Evolutionary conservation across 2,329 filamentous ascomycete species (phyloP).

Genomic region (Ascochyta clinopodiicola): DNA sequence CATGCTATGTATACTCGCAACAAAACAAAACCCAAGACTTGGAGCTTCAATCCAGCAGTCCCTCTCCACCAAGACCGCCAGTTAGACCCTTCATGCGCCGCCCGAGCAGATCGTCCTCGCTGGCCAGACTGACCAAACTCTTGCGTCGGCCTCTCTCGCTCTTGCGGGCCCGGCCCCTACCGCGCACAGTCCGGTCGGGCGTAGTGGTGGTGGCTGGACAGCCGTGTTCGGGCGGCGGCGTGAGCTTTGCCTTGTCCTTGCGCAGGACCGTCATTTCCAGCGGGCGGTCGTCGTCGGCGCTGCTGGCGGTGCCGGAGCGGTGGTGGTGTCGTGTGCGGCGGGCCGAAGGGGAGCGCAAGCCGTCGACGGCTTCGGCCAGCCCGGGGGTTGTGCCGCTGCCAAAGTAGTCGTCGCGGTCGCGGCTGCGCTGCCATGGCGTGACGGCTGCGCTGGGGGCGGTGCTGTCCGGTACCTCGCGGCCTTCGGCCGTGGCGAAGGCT

Average conservation of each 20-base stretch:
- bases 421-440: slow-evolving; percentile 58
- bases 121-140: slow-evolving; percentile 54
- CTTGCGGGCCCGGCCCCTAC: slow-evolving; percentile 35
- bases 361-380: slow-evolving; percentile 75
- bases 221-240: slow-evolving; percentile 16
- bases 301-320: slow-evolving; percentile 63
- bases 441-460: slow-evolving; percentile 20
- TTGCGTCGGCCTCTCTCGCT: slow-evolving; percentile 45
- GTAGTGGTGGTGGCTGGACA: not conserved
- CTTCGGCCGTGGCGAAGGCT: slow-evolving; percentile 64
- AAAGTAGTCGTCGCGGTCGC: slow-evolving; percentile 81
- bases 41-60: not conserved
- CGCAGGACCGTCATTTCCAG: slow-evolving; percentile 72
- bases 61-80: slow-evolving; percentile 45
- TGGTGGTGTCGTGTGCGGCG: slow-evolving; percentile 55
- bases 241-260: slow-evolving; percentile 30
- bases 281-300: slow-evolving; percentile 79
- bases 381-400: slow-evolving; percentile 70
- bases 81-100: slow-evolving; percentile 58
- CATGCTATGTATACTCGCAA: too few species aligned
- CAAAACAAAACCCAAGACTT: not conserved
- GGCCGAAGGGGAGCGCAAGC: slow-evolving; percentile 40
- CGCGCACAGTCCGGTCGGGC: slow-evolving; percentile 14
- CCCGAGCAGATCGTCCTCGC: slow-evolving; percentile 56
- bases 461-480: slow-evolving; percentile 6